These are phyloP conservation scores for Symmetrospora coprosmae DNA, from an alignment of 768 basidiomycete genomes.

Conservation along the genomic window DNA sequence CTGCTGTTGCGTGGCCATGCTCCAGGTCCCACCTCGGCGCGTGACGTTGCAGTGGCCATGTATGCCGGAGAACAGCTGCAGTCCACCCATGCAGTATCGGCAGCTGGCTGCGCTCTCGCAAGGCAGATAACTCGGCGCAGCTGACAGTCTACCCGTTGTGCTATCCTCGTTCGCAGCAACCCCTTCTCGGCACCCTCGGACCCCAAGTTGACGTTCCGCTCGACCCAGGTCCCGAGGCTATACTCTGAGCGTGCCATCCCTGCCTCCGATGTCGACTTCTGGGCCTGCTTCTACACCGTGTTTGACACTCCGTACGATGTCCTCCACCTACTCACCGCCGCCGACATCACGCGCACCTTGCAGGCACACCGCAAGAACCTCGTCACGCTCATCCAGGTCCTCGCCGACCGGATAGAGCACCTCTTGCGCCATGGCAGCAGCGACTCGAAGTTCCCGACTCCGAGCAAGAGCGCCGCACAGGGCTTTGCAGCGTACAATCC, in stretches of 20 bases:
- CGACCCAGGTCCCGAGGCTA: not conserved
- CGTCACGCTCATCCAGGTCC: conserved; percentile 59
- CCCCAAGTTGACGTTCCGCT: conserved; percentile 1
- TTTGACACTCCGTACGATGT: conserved; percentile 14
- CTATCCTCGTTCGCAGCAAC: too few species aligned
- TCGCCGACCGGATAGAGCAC: conserved; percentile 56
- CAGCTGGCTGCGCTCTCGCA: too few species aligned
- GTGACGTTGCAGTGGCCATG: too few species aligned
- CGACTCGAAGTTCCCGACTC: conserved; percentile 63
- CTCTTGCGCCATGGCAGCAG: conserved; percentile 53
- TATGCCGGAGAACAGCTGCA: too few species aligned
- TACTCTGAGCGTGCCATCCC: conserved; percentile 5
- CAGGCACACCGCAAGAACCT: conserved; percentile 73
- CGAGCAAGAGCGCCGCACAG: conserved; percentile 44
- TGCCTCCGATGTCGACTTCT: conserved; percentile 13
- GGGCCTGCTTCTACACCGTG: conserved; percentile 9
- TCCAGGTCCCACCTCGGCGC: too few species aligned
- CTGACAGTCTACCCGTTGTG: too few species aligned
- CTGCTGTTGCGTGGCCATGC: too few species aligned
- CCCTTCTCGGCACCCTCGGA: conserved; percentile 15
- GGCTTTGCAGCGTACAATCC: conserved; percentile 34
- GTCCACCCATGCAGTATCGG: too few species aligned
- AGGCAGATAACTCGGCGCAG: too few species aligned
- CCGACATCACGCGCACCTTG: conserved; percentile 54
- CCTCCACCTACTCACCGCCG: conserved; percentile 12